A percentile compares a stretch with the other conserved stretches of the same genome.
Evolutionary conservation across 1,284 basidiomycete genomes (phyloP).

Genomic region (Trametes sp.): DNA sequence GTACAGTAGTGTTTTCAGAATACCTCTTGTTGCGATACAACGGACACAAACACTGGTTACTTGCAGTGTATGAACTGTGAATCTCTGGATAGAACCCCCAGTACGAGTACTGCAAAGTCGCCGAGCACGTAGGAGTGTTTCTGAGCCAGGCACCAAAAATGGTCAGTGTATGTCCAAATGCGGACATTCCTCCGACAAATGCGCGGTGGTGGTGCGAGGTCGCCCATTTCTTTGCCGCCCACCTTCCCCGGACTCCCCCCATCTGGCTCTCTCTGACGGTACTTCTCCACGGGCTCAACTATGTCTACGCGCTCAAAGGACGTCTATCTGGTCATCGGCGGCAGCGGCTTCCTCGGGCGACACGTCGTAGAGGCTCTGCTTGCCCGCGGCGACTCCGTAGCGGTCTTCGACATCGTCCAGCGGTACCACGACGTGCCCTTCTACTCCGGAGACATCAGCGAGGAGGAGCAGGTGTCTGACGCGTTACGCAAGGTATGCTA

Average conservation of each 20-base stretch:
- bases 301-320: slow-evolving; percentile 50
- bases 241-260: slow-evolving; percentile 4
- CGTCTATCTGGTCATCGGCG: slow-evolving; percentile 86
- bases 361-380: slow-evolving; percentile 88
- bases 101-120: too few species aligned
- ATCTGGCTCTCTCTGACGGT: neutral
- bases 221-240: slow-evolving; percentile 22
- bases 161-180: slow-evolving; percentile 9
- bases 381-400: slow-evolving; percentile 81
- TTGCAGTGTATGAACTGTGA: neutral
- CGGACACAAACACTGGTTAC: neutral
- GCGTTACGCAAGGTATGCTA: slow-evolving; percentile 76
- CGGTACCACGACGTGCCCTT: slow-evolving; percentile 87
- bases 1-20: neutral
- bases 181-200: slow-evolving; percentile 9
- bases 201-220: slow-evolving; percentile 21
- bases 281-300: neutral
- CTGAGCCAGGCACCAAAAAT: slow-evolving; percentile 7
- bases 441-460: slow-evolving; percentile 86
- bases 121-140: too few species aligned
- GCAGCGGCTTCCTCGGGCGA: slow-evolving; percentile 91
- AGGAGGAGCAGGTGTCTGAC: slow-evolving; percentile 73
- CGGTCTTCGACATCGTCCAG: slow-evolving; percentile 91
- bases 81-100: too few species aligned
- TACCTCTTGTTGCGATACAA: neutral